Evolutionary conservation across 2,329 filamentous ascomycete genomes (phyloP).

Genomic region (Pestalotiopsis sp.): DNA sequence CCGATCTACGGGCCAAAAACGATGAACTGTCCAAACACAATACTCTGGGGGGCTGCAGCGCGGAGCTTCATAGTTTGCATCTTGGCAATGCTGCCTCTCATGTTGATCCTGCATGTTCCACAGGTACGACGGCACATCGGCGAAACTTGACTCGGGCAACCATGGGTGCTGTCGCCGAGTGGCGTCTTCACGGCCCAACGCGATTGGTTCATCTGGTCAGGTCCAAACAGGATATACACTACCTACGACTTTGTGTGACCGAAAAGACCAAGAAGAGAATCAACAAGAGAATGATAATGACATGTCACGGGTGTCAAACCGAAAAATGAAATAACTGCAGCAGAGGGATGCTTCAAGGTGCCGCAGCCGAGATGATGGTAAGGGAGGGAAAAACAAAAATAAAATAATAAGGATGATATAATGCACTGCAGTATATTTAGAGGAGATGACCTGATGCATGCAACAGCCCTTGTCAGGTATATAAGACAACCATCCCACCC

Average conservation of each 20-base stretch:
- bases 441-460: conserved; percentile 6
- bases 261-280: neutral
- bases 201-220: neutral
- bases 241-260: neutral
- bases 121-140: neutral
- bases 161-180: neutral
- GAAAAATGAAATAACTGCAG: neutral
- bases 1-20: neutral
- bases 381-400: neutral
- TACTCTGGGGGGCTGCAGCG: neutral
- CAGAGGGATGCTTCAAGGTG: neutral
- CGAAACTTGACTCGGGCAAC: conserved; percentile 4
- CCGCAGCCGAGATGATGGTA: neutral
- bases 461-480: conserved; percentile 1
- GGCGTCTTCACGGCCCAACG: neutral
- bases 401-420: neutral
- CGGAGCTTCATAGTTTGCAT: neutral
- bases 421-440: neutral
- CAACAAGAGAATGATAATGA: neutral
- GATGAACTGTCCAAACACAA: neutral
- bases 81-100: neutral
- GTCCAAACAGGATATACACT: neutral
- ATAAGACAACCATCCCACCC: conserved; percentile 4
- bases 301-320: neutral
- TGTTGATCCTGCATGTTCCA: neutral